Percentiles rank a stretch among this genome's conserved stretches.
Conservation (phyloP, 2,329 filamentous ascomycete genomes). For the Bipolaris gigantea region DNA sequence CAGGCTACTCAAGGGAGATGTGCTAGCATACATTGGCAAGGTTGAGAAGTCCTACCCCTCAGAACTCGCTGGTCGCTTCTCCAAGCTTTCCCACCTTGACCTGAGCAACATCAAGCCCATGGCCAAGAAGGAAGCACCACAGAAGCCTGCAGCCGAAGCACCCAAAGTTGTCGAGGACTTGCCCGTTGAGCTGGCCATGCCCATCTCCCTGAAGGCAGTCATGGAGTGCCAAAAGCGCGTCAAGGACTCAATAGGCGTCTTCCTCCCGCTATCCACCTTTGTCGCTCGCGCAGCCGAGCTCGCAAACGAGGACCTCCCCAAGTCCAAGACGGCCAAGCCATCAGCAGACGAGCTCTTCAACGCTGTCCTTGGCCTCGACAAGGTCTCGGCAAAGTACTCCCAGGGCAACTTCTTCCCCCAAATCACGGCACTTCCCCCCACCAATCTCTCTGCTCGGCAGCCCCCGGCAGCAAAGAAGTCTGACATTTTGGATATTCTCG, state of each 20-base stretch:
- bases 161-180: slow-evolving; percentile 50
- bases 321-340: slow-evolving; percentile 64
- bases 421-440: slow-evolving; percentile 56
- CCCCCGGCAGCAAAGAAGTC: slow-evolving; percentile 52
- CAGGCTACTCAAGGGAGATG: slow-evolving; percentile 90
- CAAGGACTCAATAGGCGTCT: slow-evolving; percentile 74
- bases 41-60: slow-evolving; percentile 73
- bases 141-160: slow-evolving; percentile 49
- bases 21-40: slow-evolving; percentile 83
- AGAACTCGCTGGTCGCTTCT: slow-evolving; percentile 69
- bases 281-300: slow-evolving; percentile 80
- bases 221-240: slow-evolving; percentile 80
- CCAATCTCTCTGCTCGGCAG: slow-evolving; percentile 36
- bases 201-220: slow-evolving; percentile 78
- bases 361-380: slow-evolving; percentile 74
- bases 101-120: slow-evolving; percentile 93
- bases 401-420: slow-evolving; percentile 72
- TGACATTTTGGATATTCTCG: slow-evolving; percentile 83
- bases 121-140: slow-evolving; percentile 48
- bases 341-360: slow-evolving; percentile 85
- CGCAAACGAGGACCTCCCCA: slow-evolving; percentile 84
- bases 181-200: slow-evolving; percentile 65
- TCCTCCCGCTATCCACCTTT: slow-evolving; percentile 83
- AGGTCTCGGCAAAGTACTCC: slow-evolving; percentile 50
- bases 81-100: slow-evolving; percentile 80